Evolutionary conservation across 1,139 yeast genomes (phyloP).

Genomic region (Scheffersomyces segobiensis): DNA sequence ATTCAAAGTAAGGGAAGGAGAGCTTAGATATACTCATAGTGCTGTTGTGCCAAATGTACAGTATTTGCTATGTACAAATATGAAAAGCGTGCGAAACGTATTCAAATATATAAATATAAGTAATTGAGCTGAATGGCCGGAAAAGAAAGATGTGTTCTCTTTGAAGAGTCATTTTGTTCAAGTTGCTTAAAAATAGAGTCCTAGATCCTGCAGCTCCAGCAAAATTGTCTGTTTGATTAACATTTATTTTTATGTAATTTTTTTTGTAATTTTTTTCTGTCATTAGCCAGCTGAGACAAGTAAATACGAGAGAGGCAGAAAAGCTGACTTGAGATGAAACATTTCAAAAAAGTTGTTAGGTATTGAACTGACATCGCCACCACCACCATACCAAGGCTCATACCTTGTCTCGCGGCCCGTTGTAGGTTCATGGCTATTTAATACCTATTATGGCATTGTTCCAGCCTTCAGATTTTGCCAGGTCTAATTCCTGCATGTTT

Average conservation of each 20-base stretch:
- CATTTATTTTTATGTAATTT: background rate
- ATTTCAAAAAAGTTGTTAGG: no score
- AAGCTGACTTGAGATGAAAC: background rate
- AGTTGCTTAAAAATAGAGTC: background rate
- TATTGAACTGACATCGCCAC: background rate
- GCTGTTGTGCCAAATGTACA: background rate
- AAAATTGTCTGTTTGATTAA: background rate
- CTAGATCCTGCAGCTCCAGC: background rate
- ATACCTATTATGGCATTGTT: background rate
- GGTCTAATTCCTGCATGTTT: background rate
- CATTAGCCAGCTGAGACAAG: background rate
- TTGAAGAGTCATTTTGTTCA: background rate
- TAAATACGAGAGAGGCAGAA: background rate
- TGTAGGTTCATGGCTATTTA: background rate
- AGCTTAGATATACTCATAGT: conserved; percentile 7
- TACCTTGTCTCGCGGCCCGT: background rate
- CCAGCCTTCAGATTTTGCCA: background rate
- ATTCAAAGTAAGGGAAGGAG: conserved; percentile 29
- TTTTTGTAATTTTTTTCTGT: background rate
- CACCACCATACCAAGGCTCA: background rate
- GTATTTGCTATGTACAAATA: background rate
- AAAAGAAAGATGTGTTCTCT: background rate
- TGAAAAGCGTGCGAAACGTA: background rate
- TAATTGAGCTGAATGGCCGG: background rate
- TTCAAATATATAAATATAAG: background rate